Evolutionary conservation across 2,329 filamentous ascomycete genomes (phyloP), one percentile per base, ranked within the genome.

Genomic region (Didymella exigua): DNA sequence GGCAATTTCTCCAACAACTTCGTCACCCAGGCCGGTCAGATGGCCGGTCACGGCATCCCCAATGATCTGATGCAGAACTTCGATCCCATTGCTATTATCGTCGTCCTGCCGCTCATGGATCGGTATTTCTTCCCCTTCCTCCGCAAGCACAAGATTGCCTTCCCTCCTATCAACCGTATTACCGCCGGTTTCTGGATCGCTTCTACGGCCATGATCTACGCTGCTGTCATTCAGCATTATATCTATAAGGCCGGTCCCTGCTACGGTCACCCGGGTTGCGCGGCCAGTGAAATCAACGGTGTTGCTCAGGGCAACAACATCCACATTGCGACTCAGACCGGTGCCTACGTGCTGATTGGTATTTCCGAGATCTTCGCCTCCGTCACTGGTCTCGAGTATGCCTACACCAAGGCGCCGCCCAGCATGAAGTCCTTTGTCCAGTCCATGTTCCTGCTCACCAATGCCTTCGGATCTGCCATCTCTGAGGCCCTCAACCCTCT

Each of bases 401-500:
- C 78, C 2, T 80, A 78, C 70, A 79, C 78, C 48, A 80, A 80
- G 54, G 77, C 78, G 0, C 78, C 78, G 4, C 75, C 77, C 1
- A 72, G 61, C 63, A 79, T 80, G 78, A 79, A 79, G 67, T 78
- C 75, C 0, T 79, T 80, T 58, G 76, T 79, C 24, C 77, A 78
- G 61, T 73, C 81, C 81, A 76, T 87, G 54, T 86, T 81, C 69
- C 81, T 86, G 47, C 80, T 87, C 61, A 86, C 84, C 60, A 84
- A 81, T 59, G 85, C 84, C 6, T 81, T 86, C 50, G 83, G 83
- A 7, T 80, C 84, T 1, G 84, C 84, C 50, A 79, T 90, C 23
- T 84, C 82, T 8, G 84, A 88, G 69, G 87, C 86, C 0, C 76
- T 90, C 9, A 82, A 84, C 16, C 84, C 86, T 0, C 78, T 82